Evolutionary conservation across 345 rosid species (phyloP), one percentile per base, ranked within the genome.

Genomic region (Lepidium sativum): DNA sequence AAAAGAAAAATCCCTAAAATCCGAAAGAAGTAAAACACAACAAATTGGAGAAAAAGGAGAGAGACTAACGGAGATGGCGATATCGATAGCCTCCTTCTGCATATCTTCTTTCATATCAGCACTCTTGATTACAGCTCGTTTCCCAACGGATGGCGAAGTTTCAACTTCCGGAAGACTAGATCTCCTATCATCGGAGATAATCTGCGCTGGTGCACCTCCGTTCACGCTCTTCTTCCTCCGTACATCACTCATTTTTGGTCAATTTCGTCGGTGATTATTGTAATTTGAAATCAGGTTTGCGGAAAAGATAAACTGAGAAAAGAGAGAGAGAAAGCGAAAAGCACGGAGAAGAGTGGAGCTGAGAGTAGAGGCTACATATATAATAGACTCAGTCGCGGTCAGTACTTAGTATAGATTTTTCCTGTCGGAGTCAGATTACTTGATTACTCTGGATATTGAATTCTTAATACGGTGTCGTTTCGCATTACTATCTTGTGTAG

Each of bases 91-190:
- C 29, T 94, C 99, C 41, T 81, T 86, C 79, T 94, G 97, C 95
- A 88, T 76, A 66, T 86, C 95, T 0, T 90, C 97, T 75, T 86
- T 94, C 99, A 94, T 94, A 79, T 94, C 99, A 67, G 97, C 95
- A 79, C 91, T 94, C 81, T 88, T 91, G 70, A 94, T 77, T 71
- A 78, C 61, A 77, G 85, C 75, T 79, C 78, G 80, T 71, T 80
- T 89, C 25, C 78, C 76, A 15, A 67, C 47, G 9, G 88, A 74
- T 55, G 79, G 57, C 31, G 75, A 60, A n/a, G 72, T 52, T 16
- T 67, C 77, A 7, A 54, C 2, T 16, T 67, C 68, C 9, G 77
- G 77, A 49, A 78, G 65, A 23, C 75, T 70, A 37, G 77, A 66
- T 75, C 80, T 83, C 71, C 85, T 79, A 35, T 84, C 89, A 43